Evolutionary conservation across 2,329 filamentous ascomycete species (phyloP), one percentile per base, ranked within the genome.

Genomic region (Venturia oleaginea): DNA sequence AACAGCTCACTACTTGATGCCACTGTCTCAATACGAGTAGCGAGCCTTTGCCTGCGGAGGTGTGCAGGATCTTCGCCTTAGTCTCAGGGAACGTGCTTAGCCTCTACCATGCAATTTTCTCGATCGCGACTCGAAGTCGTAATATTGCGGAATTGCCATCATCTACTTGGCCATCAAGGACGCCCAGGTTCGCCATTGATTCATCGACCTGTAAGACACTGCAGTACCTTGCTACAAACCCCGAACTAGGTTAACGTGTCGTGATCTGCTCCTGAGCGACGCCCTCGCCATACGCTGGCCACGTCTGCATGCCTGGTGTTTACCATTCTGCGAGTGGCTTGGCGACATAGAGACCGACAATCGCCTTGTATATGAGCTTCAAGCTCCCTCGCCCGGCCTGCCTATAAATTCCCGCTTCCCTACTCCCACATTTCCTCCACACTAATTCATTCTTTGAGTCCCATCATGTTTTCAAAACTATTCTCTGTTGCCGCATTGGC

Each of bases 381-480:
- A 34, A 57, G 27, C 27, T 32, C 63, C 60, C 30, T 17, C 48
- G 8, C 24, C 48, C 24, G 3, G 10, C 0, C n/a, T n/a, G n/a
- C n/a, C n/a, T n/a, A n/a, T n/a, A n/a, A n/a, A n/a, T n/a, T n/a
- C n/a, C n/a, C n/a, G n/a, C n/a, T n/a, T n/a, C n/a, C n/a, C n/a
- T n/a, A n/a, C 11, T n/a, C 19, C 19, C 22, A 22, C 1, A 3
- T 22, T 22, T 48, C 22, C n/a, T 27, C 59, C 24, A 22, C 3
- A 2, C 10, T 13, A 38, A 19, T 6, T 24, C 43, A 32, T 34
- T n/a, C 15, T 24, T n/a, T 17, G 32, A 51, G 32, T 68, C 48
- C 38, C 68, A 71, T 37, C 24, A 79, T 79, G 77, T 72, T 74
- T 38, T 71, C 74, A 70, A 78, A 76, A 68, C 67, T 69, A 34